Percentiles rank a stretch among this genome's conserved stretches.
These are phyloP conservation scores for Pleurotus sapidus DNA, from an alignment of 768 basidiomycete genomes.

Conservation along the genomic window DNA sequence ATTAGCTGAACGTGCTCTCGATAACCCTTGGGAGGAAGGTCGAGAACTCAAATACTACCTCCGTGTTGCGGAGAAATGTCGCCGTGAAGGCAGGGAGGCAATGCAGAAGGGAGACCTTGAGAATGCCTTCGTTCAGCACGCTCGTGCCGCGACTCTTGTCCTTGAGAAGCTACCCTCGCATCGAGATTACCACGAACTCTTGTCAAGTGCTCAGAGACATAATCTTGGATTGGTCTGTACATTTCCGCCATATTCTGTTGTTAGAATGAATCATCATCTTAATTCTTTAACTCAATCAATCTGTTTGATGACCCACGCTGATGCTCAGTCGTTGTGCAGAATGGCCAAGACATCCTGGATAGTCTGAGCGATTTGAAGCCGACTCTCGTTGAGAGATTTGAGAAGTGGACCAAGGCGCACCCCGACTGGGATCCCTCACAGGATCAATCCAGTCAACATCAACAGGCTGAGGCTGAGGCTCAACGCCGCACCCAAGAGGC, in stretches of 20 bases:
- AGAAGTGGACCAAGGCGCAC: constrained; percentile 51
- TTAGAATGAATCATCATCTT: background rate
- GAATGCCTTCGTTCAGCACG: constrained; percentile 68
- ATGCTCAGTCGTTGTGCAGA: constrained; percentile 35
- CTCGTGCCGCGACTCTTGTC: constrained; percentile 73
- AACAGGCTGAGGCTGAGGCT: constrained; percentile 16
- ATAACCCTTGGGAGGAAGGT: constrained; percentile 53
- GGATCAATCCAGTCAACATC: constrained; percentile 1
- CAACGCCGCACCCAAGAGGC: constrained; percentile 15
- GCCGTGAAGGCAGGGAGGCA: constrained; percentile 50
- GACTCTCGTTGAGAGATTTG: constrained; percentile 58
- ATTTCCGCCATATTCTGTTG: constrained; percentile 6
- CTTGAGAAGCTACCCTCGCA: constrained; percentile 78
- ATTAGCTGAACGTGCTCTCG: constrained; percentile 59
- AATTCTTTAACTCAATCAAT: constrained; percentile 2
- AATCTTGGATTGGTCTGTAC: constrained; percentile 68
- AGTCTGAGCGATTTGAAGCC: constrained; percentile 65
- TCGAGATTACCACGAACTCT: constrained; percentile 54
- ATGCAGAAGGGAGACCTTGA: constrained; percentile 57
- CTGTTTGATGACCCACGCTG: constrained; percentile 10
- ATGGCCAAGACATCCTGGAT: constrained; percentile 73
- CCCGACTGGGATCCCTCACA: constrained; percentile 23
- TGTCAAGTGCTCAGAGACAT: constrained; percentile 57
- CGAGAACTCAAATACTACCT: constrained; percentile 66
- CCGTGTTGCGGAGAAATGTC: constrained; percentile 59